Conservation (phyloP, 306 rosid genomes). For the Ammopiptanthus mongolicus region DNA sequence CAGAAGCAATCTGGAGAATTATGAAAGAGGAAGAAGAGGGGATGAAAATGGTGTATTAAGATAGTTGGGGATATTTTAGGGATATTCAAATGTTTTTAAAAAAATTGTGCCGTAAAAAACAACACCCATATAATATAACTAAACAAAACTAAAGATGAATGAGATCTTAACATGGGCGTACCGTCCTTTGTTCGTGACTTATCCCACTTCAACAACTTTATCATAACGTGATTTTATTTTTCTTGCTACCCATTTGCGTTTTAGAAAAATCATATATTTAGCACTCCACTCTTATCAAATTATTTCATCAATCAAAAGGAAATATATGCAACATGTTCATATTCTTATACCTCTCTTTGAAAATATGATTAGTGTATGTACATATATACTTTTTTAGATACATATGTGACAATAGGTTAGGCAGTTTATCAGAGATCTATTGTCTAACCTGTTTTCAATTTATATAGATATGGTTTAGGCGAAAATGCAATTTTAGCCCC, state of each 20-base stretch:
- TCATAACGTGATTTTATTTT: too few species aligned
- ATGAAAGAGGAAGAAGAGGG: too few species aligned
- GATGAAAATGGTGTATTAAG: too few species aligned
- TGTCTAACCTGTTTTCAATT: too few species aligned
- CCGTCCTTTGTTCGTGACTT: background rate
- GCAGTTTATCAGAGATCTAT: too few species aligned
- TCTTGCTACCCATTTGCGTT: background rate
- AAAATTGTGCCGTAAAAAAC: too few species aligned
- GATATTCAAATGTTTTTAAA: too few species aligned
- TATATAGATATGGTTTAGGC: too few species aligned
- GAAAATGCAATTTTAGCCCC: too few species aligned
- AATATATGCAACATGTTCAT: background rate
- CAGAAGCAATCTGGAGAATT: constrained; percentile 2
- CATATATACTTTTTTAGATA: too few species aligned
- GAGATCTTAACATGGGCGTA: constrained; percentile 7
- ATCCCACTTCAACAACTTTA: background rate
- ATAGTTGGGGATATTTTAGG: too few species aligned
- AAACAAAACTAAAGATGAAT: background rate
- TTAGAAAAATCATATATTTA: background rate
- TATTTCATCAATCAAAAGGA: background rate
- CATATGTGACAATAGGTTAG: too few species aligned
- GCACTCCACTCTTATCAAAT: background rate
- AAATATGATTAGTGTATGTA: background rate
- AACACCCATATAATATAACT: background rate
- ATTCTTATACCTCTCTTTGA: background rate